Conservation (phyloP, 805 yeast genomes). For the Barnettozyma botsteinii region DNA sequence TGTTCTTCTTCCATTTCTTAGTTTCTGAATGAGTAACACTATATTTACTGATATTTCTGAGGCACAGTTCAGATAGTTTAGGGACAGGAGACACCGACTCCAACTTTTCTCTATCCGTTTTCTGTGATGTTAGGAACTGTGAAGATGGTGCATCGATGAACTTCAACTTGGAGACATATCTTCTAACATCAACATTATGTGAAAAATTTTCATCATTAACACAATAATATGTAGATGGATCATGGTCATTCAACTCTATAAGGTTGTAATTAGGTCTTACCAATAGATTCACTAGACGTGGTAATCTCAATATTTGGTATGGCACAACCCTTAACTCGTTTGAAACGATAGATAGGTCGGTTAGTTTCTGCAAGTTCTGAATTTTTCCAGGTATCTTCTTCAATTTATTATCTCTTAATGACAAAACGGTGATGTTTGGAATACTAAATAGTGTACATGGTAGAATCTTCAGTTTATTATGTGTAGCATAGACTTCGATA, state of each 20-base stretch:
- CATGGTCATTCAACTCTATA: constrained; percentile 20
- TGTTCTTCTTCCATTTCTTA: constrained; percentile 43
- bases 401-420: constrained; percentile 45
- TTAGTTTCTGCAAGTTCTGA: constrained; percentile 34
- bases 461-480: constrained; percentile 42
- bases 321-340: constrained; percentile 50
- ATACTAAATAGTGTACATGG: constrained; percentile 48
- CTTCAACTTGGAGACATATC: constrained; percentile 23
- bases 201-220: constrained; percentile 20
- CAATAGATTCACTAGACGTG: constrained; percentile 37
- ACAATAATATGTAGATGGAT: constrained; percentile 14
- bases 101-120: constrained; percentile 19
- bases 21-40: constrained; percentile 51
- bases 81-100: constrained; percentile 31
- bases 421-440: constrained; percentile 43
- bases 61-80: constrained; percentile 41
- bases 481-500: constrained; percentile 44
- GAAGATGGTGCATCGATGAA: constrained; percentile 16
- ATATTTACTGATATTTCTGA: constrained; percentile 44
- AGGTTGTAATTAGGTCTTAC: constrained; percentile 50
- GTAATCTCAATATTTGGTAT: constrained; percentile 43
- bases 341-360: constrained; percentile 46
- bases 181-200: constrained; percentile 15
- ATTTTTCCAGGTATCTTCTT: constrained; percentile 44
- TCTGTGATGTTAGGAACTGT: constrained; percentile 1